Evolutionary conservation across 805 yeast genomes (phyloP).

Genomic region (Wickerhamomyces alni): DNA sequence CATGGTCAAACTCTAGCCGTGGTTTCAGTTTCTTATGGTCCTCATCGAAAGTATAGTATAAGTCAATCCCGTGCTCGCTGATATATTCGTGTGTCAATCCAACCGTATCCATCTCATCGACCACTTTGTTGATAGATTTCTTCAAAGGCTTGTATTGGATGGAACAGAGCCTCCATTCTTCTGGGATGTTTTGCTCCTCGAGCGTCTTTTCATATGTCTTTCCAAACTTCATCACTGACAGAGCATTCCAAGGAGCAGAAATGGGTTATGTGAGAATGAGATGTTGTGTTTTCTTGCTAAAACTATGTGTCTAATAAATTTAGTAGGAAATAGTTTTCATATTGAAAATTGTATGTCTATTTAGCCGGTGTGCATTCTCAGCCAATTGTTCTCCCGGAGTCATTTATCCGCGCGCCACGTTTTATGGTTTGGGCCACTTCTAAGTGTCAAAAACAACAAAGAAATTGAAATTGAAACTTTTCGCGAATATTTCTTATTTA

Average conservation of each 20-base stretch:
- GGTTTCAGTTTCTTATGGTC: conserved; percentile 7
- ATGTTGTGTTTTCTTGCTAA: not conserved
- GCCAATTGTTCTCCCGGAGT: not conserved
- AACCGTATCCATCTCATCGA: conserved; percentile 50
- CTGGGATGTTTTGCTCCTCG: conserved; percentile 54
- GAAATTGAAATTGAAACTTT: too few relatives aligned
- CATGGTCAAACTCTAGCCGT: conserved; percentile 4
- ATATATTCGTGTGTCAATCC: conserved; percentile 47
- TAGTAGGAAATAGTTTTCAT: too few relatives aligned
- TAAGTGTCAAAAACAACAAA: too few relatives aligned
- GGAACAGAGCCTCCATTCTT: conserved; percentile 61
- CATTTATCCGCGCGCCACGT: too few relatives aligned
- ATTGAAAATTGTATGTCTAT: too few relatives aligned
- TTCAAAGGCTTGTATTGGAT: conserved; percentile 69
- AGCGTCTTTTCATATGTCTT: conserved; percentile 62
- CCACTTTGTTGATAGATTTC: conserved; percentile 60
- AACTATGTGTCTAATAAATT: not conserved
- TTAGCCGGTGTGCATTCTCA: not conserved
- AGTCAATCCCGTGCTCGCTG: conserved; percentile 2
- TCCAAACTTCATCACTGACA: conserved; percentile 60
- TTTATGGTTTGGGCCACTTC: too few relatives aligned
- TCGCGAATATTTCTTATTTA: too few relatives aligned
- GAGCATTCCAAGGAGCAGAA: too few relatives aligned
- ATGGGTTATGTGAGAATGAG: too few relatives aligned
- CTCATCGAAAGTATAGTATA: conserved; percentile 16